phyloP scores from a whole-genome alignment of 768 basidiomycete species.

The Leccinum boreale region DNA sequence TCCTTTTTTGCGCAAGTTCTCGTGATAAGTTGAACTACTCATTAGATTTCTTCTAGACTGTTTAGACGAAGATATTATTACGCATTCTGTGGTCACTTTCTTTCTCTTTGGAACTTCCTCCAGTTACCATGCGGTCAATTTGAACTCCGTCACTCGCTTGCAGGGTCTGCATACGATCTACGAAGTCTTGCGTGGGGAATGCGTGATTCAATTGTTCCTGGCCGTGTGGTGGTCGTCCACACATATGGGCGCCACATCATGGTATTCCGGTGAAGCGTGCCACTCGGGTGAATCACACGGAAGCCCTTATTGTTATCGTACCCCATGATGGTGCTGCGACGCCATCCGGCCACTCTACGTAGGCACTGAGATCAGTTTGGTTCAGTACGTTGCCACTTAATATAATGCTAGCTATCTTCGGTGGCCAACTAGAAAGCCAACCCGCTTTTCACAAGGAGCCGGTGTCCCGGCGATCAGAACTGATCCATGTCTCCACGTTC shows the following conservation, averaged over 20 bases:
- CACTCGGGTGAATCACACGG: neutral
- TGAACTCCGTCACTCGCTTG: conserved; percentile 9
- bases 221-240: conserved; percentile 4
- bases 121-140: conserved; percentile 6
- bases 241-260: conserved; percentile 4
- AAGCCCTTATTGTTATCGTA: neutral
- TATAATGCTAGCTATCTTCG: neutral
- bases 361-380: neutral
- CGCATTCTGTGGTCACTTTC: conserved; percentile 8
- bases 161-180: conserved; percentile 8
- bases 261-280: neutral
- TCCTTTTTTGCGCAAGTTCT: conserved; percentile 33
- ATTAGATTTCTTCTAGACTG: conserved; percentile 30
- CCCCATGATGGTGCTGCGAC: neutral
- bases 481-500: neutral
- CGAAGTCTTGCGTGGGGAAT: conserved; percentile 15
- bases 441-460: neutral
- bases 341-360: neutral
- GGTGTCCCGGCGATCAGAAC: conserved; percentile 1
- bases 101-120: conserved; percentile 14
- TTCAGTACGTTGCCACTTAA: neutral
- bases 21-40: conserved; percentile 13
- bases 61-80: conserved; percentile 17
- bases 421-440: neutral
- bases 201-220: conserved; percentile 1